A percentile compares a stretch with the other conserved stretches of the same genome.
These are phyloP conservation scores for Patellifolia procumbens DNA, from an alignment of 179 eudicot genomes.

Conservation along the genomic window DNA sequence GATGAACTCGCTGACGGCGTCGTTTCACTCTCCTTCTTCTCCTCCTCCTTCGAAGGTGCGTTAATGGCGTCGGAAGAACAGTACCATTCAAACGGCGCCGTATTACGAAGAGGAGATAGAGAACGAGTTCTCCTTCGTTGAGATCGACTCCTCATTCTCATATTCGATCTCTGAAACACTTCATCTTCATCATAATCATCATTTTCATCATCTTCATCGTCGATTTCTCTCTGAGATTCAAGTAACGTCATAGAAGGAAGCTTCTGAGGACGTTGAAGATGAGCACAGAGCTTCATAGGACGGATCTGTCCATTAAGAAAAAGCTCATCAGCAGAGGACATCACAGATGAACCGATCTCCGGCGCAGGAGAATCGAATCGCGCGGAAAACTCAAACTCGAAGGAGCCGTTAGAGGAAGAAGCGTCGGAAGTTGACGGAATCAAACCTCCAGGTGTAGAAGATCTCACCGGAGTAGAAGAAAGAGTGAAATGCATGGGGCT, in stretches of 20 bases:
- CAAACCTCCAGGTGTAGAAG: background rate
- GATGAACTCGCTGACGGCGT: conserved; percentile 71
- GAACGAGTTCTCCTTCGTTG: conserved; percentile 68
- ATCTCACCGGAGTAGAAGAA: conserved; percentile 25
- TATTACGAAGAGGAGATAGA: conserved; percentile 64
- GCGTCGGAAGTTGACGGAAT: conserved; percentile 30
- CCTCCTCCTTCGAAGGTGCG: conserved; percentile 20
- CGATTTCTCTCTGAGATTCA: conserved; percentile 35
- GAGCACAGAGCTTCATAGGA: conserved; percentile 76
- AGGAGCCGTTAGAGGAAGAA: conserved; percentile 35
- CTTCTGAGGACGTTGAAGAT: conserved; percentile 49
- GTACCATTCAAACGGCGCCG: conserved; percentile 54
- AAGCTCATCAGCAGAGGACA: conserved; percentile 77
- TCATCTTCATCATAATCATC: conserved; percentile 31
- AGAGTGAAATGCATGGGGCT: conserved; percentile 75
- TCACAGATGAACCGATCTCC: conserved; percentile 45
- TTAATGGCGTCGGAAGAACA: conserved; percentile 16
- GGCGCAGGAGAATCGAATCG: conserved; percentile 34
- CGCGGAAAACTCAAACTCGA: conserved; percentile 64
- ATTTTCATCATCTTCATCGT: conserved; percentile 5
- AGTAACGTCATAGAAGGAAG: conserved; percentile 38
- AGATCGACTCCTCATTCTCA: conserved; percentile 51
- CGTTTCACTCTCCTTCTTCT: conserved; percentile 18
- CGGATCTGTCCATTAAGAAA: conserved; percentile 93
- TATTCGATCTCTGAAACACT: conserved; percentile 36